Base-by-base conservation (phyloP, 345 rosid species). In the Orychophragmus violaceus region DNA sequence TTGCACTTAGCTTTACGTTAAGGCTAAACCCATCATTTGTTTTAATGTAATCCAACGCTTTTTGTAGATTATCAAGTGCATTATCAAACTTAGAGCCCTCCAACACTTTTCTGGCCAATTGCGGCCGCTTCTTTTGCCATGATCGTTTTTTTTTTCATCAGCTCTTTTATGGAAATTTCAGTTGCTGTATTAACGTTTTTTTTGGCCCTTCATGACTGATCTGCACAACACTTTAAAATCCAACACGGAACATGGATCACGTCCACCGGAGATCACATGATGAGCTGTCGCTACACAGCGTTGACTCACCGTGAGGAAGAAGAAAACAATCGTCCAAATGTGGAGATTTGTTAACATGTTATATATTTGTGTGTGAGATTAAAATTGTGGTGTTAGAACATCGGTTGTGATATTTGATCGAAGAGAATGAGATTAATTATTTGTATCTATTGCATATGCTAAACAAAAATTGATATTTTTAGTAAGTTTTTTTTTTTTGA, bases 11-110 rank as follows among this genome's bases (percentile, higher is more conserved):
- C 24, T 72, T 66, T 17, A 21, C 39, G 49, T 42, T 62, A 23
- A 81, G 68, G 29, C 71, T 57, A 27, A 24, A 28, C 16, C 53
- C 64, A 61, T 81, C 84, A 6, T 59, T 24, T n/a, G 33, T 6
- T 70, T 72, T 66, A 1, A 75, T 53, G 37, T 50, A 17, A 5
- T 56, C 9, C 50, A 71, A 66, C 6, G 81, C 49, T 1, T 55
- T 69, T 42, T 32, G 19, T 6, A 79, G 66, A 59, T 72, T 62
- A 1, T 54, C 36, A 6, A 77, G 24, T 2, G 70, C 80, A 9
- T 21, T 56, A 0, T 29, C 75, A 80, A 12, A 50, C 66, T 2
- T 36, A 12, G 10, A 65, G 11, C 1, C 71, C 39, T 53, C 55
- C 24, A 2, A 37, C 22, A 0, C 29, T 51, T 22, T 30, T 37